Evolutionary conservation across 352 stramenopile genomes (phyloP).

Genomic region (Globisporangium apiculatum): DNA sequence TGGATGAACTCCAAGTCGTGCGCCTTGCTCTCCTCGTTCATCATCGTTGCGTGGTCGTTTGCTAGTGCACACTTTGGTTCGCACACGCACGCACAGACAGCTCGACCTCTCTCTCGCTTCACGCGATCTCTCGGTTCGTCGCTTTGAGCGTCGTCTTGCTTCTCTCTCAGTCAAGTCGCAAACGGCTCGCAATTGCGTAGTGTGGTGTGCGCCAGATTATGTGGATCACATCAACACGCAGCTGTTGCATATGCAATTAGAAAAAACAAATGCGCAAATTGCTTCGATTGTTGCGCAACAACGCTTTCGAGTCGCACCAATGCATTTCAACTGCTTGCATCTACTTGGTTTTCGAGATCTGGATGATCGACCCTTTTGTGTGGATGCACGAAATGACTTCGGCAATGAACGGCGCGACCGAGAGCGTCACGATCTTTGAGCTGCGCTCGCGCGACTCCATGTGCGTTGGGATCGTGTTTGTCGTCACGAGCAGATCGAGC

Average conservation of each 20-base stretch:
- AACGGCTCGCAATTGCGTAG: too few species aligned
- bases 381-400: conserved; percentile 88
- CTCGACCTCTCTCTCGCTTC: too few species aligned
- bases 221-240: too few species aligned
- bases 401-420: conserved; percentile 81
- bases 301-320: background rate
- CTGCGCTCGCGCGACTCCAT: conserved; percentile 20
- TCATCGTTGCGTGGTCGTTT: conserved; percentile 24
- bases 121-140: too few species aligned
- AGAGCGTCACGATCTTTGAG: conserved; percentile 82
- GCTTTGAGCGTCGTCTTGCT: too few species aligned
- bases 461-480: conserved; percentile 73
- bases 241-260: too few species aligned
- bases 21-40: conserved; percentile 54
- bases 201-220: too few species aligned
- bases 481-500: conserved; percentile 78
- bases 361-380: conserved; percentile 81
- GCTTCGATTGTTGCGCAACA: background rate
- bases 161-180: too few species aligned
- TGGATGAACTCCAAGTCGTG: conserved; percentile 77
- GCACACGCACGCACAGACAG: too few species aligned
- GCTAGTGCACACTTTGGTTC: too few species aligned
- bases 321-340: background rate
- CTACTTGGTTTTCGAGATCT: conserved; percentile 77
- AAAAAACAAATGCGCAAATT: too few species aligned